Evolutionary conservation across 2,329 filamentous ascomycete species (phyloP), one percentile per base, ranked within the genome.

Genomic region (Xylaria sp.): DNA sequence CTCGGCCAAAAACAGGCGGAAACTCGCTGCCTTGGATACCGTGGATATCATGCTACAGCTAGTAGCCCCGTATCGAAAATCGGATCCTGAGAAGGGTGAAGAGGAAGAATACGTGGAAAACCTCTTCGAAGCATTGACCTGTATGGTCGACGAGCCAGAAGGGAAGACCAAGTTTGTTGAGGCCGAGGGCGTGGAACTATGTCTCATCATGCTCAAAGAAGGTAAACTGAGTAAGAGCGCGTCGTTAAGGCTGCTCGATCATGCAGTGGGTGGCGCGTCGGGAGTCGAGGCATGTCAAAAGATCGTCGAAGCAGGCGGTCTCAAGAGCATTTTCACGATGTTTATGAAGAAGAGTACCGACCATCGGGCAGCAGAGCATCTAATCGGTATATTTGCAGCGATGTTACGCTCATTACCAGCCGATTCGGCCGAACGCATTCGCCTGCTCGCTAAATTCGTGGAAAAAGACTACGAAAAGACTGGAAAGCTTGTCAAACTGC

Each of bases 101-200:
- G 96, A 98, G 80, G 94, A 97, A 78, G 96, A 99, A 82, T 98
- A 93, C 78, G 92, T 97, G 78, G 94, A 97, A 80, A 97, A 99
- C 73, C 78, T 98, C 0, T 99, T 99, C 79, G 94, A 97, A 77
- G 89, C 91, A 1, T 79, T 98, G 20, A 92, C 93, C 0, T 97
- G 92, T 74, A 82, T 97, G 1, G 92, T 91, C 0, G 92, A 97
- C 74, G 91, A 94, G 68, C 79, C 85, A 0, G 81, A 86, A 4
- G 94, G 94, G 6, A 98, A 98, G 80, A 77, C 82, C 10, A 93
- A 93, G 68, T 96, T 98, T 71, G 78, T 97, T 41, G 92, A 96
- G 74, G 94, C 93, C 1, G 96, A 99, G 82, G 96, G 96, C 46
- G 88, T 97, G 12, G 96, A 99, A 79, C 87, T 99, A 6, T 93